Conservation (phyloP, 2,329 filamentous ascomycete genomes). For the Cercospora janseana region DNA sequence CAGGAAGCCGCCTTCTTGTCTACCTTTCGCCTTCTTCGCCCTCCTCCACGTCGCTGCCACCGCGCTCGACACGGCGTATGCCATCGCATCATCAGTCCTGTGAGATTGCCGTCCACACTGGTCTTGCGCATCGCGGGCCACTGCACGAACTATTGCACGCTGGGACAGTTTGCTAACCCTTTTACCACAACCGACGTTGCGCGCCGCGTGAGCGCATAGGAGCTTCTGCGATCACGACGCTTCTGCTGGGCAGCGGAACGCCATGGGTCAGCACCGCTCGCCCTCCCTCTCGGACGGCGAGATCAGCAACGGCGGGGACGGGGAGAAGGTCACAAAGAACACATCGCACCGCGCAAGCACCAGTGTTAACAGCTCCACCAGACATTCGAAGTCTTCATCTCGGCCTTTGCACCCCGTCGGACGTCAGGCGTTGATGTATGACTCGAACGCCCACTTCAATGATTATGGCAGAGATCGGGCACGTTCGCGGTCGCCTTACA, state of each 20-base stretch:
- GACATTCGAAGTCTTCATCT: slow-evolving; percentile 51
- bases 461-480: slow-evolving; percentile 43
- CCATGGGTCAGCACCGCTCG: slow-evolving; percentile 45
- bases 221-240: neutral
- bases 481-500: slow-evolving; percentile 53
- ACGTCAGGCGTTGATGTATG: slow-evolving; percentile 22
- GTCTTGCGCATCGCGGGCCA: slow-evolving; percentile 25
- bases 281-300: slow-evolving; percentile 86
- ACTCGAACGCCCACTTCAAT: slow-evolving; percentile 31
- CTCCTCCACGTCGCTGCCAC: slow-evolving; percentile 8
- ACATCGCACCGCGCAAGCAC: slow-evolving; percentile 67
- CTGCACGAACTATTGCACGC: slow-evolving; percentile 12
- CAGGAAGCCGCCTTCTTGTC: slow-evolving; percentile 6
- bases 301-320: slow-evolving; percentile 62
- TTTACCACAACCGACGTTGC: slow-evolving; percentile 23
- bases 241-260: slow-evolving; percentile 20
- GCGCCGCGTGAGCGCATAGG: neutral
- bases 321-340: slow-evolving; percentile 78
- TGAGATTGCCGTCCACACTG: slow-evolving; percentile 34
- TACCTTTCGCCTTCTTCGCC: no score
- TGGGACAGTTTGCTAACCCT: slow-evolving; percentile 31
- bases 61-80: slow-evolving; percentile 11
- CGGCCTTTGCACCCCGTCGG: slow-evolving; percentile 28
- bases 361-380: slow-evolving; percentile 90
- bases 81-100: slow-evolving; percentile 31